Evolutionary conservation across 179 eudicot genomes (phyloP).

Genomic region (Gypsophila paniculata): DNA sequence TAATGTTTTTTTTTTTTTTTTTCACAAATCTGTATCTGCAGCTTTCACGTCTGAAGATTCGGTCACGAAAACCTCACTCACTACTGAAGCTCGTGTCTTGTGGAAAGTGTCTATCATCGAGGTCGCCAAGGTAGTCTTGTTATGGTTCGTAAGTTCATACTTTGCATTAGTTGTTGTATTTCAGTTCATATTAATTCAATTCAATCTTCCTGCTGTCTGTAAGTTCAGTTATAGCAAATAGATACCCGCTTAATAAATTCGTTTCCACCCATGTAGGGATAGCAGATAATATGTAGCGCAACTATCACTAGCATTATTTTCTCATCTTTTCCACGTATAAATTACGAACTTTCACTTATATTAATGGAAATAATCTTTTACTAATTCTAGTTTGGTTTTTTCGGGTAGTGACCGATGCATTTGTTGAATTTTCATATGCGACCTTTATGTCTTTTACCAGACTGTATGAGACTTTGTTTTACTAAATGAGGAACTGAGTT

Average conservation of each 20-base stretch:
- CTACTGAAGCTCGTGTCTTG: conserved; percentile 68
- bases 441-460: neutral
- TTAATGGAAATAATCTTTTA: neutral
- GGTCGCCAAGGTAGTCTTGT: conserved; percentile 55
- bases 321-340: neutral
- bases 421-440: neutral
- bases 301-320: conserved; percentile 12
- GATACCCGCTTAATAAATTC: conserved; percentile 27
- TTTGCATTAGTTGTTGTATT: conserved; percentile 17
- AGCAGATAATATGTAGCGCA: conserved; percentile 12
- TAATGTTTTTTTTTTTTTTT: neutral
- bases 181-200: conserved; percentile 9
- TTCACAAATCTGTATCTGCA: conserved; percentile 32
- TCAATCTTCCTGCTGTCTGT: conserved; percentile 12
- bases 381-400: neutral
- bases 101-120: conserved; percentile 63
- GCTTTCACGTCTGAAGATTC: conserved; percentile 59
- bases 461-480: neutral
- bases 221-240: conserved; percentile 23
- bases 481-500: neutral
- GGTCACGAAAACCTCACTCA: conserved; percentile 47
- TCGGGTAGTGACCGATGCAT: neutral
- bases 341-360: neutral
- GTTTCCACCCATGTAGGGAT: conserved; percentile 19
- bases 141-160: neutral